phyloP scores from a whole-genome alignment of 108 stramenopile species.

The Aurantiochytrium sp. region DNA sequence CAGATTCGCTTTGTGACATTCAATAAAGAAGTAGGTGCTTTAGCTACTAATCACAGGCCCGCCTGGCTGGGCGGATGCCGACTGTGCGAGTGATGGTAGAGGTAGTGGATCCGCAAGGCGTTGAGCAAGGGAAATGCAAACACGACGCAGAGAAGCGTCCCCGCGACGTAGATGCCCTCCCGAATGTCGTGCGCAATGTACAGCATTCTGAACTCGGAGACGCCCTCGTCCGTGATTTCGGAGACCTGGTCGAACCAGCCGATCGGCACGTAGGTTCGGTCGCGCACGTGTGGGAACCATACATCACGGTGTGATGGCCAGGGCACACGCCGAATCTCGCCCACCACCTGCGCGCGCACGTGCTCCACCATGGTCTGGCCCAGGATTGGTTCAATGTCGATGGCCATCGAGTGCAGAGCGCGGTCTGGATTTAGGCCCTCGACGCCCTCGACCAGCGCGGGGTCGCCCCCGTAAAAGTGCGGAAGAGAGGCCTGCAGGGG shows the following conservation, averaged over 20 bases:
- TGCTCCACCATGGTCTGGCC: constrained; percentile 29
- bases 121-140: neutral
- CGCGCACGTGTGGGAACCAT: constrained; percentile 24
- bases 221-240: neutral
- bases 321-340: neutral
- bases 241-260: constrained; percentile 30
- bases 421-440: neutral
- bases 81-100: neutral
- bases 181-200: neutral
- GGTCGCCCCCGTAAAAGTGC: neutral
- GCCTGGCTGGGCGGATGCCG: too few species aligned
- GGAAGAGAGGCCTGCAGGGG: neutral
- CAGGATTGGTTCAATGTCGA: constrained; percentile 1
- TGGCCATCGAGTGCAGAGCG: neutral
- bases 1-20: too few species aligned
- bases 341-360: neutral
- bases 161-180: neutral
- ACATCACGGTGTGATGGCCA: neutral
- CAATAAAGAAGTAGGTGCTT: too few species aligned
- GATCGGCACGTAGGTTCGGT: neutral
- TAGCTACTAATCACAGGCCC: too few species aligned
- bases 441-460: neutral
- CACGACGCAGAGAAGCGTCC: neutral
- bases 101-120: neutral
- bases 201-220: neutral